Conservation (phyloP, 495 filamentous ascomycete species). For the Aspergillus incahuasiensis region DNA sequence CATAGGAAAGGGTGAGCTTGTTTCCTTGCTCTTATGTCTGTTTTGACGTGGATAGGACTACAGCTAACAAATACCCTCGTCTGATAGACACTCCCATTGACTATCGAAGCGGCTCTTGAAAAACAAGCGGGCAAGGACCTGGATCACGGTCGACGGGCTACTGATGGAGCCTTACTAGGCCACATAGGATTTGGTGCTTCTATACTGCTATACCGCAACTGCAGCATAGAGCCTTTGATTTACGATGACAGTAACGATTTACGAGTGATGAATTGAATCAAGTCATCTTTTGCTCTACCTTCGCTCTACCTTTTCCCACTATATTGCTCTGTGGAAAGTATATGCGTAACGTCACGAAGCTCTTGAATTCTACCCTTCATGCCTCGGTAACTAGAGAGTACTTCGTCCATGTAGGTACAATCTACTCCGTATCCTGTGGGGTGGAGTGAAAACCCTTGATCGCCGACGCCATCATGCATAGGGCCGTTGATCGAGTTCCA, state of each 20-base stretch:
- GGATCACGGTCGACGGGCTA: conserved; percentile 1
- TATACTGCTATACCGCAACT: neutral
- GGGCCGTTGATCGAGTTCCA: conserved; percentile 24
- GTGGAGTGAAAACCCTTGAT: neutral
- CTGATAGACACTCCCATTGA: conserved; percentile 1
- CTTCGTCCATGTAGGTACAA: neutral
- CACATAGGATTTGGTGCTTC: neutral
- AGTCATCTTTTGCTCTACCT: conserved; percentile 6
- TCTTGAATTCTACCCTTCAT: too few species aligned
- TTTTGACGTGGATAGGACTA: neutral
- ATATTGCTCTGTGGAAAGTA: too few species aligned
- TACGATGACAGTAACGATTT: neutral
- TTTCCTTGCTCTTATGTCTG: conserved; percentile 3
- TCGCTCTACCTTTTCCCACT: neutral
- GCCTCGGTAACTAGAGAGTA: too few species aligned
- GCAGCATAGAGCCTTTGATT: neutral
- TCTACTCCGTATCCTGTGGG: neutral
- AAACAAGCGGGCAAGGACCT: neutral
- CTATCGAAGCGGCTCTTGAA: neutral
- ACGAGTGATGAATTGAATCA: conserved; percentile 9
- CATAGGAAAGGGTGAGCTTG: conserved; percentile 14
- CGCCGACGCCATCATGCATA: neutral
- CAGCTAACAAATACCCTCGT: neutral
- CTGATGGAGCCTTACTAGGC: neutral
- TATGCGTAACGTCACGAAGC: too few species aligned